Conservation (phyloP, 192 early-diverging fungal genomes). For the Cetraspora pellucida region DNA sequence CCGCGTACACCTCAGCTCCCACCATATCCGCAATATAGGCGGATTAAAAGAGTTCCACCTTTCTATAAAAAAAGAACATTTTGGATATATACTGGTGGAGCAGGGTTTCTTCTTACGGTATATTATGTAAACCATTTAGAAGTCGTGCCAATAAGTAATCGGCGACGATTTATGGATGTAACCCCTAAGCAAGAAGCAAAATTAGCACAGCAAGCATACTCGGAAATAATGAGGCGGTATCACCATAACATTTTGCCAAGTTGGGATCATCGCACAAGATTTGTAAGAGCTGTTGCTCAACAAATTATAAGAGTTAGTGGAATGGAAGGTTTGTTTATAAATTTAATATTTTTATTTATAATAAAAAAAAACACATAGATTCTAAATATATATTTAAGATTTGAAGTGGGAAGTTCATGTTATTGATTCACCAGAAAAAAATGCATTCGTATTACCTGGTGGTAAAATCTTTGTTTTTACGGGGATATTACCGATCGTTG, state of each 20-base stretch:
- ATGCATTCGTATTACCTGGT: constrained; percentile 95
- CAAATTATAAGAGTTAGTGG: constrained; percentile 72
- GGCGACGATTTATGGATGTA: constrained; percentile 72
- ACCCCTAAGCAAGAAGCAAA: constrained; percentile 58
- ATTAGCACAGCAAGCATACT: constrained; percentile 73
- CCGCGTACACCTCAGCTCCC: not conserved
- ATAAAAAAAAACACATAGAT: not conserved
- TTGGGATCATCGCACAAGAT: constrained; percentile 59
- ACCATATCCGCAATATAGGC: not conserved
- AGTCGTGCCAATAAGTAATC: constrained; percentile 67
- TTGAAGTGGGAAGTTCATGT: constrained; percentile 93
- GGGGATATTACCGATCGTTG: constrained; percentile 80
- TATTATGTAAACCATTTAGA: constrained; percentile 78
- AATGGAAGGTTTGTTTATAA: constrained; percentile 48
- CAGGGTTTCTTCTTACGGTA: constrained; percentile 45
- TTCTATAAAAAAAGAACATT: constrained; percentile 26
- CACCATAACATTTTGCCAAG: constrained; percentile 66
- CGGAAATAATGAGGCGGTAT: constrained; percentile 68
- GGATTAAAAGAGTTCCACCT: not conserved
- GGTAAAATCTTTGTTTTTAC: constrained; percentile 98
- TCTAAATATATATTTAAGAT: constrained; percentile 32
- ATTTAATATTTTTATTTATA: not conserved
- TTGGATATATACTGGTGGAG: constrained; percentile 31
- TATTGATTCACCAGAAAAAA: constrained; percentile 75
- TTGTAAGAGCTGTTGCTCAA: constrained; percentile 72